phyloP scores from a whole-genome alignment of 371 early-diverging fungal genomes.

The Lichtheimia ornata region DNA sequence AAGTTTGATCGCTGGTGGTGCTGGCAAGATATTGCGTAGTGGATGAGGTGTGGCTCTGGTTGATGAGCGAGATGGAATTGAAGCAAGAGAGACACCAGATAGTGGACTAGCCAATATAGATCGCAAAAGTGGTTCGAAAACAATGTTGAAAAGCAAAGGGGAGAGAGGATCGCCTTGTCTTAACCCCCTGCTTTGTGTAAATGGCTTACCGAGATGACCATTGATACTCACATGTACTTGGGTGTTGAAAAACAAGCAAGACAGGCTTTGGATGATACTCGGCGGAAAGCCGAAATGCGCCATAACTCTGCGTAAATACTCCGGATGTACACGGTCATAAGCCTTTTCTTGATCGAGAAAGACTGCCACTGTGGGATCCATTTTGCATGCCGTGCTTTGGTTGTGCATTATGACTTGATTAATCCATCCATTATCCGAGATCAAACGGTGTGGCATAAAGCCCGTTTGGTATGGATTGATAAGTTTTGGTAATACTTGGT shows the following conservation, averaged over 20 bases:
- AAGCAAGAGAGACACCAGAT: too few relatives aligned
- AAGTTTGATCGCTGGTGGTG: background rate
- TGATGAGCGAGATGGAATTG: too few relatives aligned
- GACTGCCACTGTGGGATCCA: conserved; percentile 4
- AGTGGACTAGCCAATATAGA: background rate
- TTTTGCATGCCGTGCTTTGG: too few relatives aligned
- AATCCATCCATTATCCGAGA: conserved; percentile 15
- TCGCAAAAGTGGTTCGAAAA: conserved; percentile 28
- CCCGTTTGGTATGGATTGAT: conserved; percentile 23
- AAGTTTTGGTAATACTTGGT: background rate
- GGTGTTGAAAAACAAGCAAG: conserved; percentile 22
- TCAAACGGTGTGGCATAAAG: conserved; percentile 12
- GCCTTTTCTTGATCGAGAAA: conserved; percentile 17
- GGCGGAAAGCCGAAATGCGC: conserved; percentile 8
- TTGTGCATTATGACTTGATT: conserved; percentile 1
- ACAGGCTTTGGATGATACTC: background rate
- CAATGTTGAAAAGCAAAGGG: conserved; percentile 30
- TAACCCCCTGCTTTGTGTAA: conserved; percentile 20
- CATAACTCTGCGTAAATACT: background rate
- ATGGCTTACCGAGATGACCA: conserved; percentile 14
- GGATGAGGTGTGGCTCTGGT: too few relatives aligned
- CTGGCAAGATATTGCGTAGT: too few relatives aligned
- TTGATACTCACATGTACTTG: conserved; percentile 22
- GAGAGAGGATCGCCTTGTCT: conserved; percentile 33
- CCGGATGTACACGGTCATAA: conserved; percentile 17